These are phyloP conservation scores for Leccinum olivaceopallidum DNA, from an alignment of 768 basidiomycete genomes.

Conservation along the genomic window DNA sequence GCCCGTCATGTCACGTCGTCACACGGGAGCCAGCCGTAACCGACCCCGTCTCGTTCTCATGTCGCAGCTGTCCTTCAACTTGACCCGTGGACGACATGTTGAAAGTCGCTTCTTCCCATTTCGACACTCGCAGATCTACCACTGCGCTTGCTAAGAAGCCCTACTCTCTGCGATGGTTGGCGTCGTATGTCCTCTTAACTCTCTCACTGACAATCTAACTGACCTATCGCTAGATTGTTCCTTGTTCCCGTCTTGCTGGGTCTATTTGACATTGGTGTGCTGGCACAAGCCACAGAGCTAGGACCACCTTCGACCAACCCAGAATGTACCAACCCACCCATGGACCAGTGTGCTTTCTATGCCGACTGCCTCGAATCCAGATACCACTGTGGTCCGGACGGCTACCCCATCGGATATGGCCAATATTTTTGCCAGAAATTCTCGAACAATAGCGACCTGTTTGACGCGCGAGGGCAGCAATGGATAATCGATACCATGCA, in stretches of 20 bases:
- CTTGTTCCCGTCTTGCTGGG: background rate
- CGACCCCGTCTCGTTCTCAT: too few species aligned
- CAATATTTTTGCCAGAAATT: background rate
- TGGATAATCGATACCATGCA: background rate
- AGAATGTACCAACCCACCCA: conserved; percentile 33
- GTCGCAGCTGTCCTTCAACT: too few species aligned
- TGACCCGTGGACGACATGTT: background rate
- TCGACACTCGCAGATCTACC: background rate
- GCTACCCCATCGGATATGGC: background rate
- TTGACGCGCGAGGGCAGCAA: background rate
- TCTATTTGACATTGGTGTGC: background rate
- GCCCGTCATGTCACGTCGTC: too few species aligned
- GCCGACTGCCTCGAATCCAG: background rate
- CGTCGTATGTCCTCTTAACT: background rate
- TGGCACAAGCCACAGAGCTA: background rate
- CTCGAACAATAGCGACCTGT: background rate
- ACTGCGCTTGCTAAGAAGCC: background rate
- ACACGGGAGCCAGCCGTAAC: too few species aligned
- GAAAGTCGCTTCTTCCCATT: background rate
- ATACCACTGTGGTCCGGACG: background rate
- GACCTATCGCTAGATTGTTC: background rate
- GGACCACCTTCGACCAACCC: background rate
- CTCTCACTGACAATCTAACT: background rate
- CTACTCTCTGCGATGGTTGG: background rate
- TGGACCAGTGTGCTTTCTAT: conserved; percentile 37